Evolutionary conservation across 345 rosid species (phyloP), one percentile per base, ranked within the genome.

Genomic region (Boechera retrofracta): DNA sequence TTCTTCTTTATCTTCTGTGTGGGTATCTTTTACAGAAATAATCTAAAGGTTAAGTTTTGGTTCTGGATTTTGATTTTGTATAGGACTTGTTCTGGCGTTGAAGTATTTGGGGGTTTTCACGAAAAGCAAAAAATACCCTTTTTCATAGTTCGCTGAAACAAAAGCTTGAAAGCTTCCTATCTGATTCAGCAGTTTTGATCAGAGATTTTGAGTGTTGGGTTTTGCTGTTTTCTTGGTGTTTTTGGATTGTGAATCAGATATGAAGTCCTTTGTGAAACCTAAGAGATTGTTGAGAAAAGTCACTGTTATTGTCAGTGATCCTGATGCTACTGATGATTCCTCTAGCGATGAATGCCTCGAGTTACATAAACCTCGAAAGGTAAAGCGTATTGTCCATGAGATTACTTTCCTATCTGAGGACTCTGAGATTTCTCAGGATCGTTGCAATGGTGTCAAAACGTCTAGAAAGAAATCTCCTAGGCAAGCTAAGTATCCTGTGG

Each of bases 41-140:
- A 35, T 29, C 73, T 61, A 16, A 31, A 64, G 39, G 9, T 12
- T 62, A 3, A 33, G 21, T 48, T 18, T 47, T 67, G 52, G 24
- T 58, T 75, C 2, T 58, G 77, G 53, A 6, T 59, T 31, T 11
- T 49, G 8, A 38, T 61, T 7, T 55, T 47, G 24, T 18, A 76
- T 90, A 95, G 99, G 94, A 86, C 88, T 80, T 89, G 89, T 81
- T 85, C 90, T 87, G 93, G 91, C 29, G 78, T 87, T 45, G 81
- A 77, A 84, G 86, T 85, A 64, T 89, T 90, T 71, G 87, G 87
- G 77, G 88, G 79, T 65, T 94, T 83, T 80, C 92, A 90, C 77
- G 81, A 84, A 86, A 81, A 82, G 72, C 81, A 78, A 72, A 78
- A 91, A 70, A 73, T 85, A 33, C 77, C 69, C 51, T 49, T 65